Evolutionary conservation across 2,329 filamentous ascomycete species (phyloP).

Genomic region (Talaromyces sp.): DNA sequence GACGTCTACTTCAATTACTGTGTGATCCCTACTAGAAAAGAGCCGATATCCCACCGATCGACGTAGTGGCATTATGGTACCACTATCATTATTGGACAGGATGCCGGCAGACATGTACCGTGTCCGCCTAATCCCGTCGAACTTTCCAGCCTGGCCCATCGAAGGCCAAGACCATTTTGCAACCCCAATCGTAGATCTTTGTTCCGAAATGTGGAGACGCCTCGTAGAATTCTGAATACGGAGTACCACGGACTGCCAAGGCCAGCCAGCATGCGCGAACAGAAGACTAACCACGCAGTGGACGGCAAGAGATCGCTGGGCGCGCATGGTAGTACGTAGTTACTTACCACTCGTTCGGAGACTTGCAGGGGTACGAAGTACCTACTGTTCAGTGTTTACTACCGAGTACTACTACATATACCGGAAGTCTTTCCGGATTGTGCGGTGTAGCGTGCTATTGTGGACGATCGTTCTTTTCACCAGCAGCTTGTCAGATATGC

Average conservation of each 20-base stretch:
- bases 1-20: background rate
- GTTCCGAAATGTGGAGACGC: background rate
- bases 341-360: background rate
- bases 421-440: background rate
- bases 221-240: background rate
- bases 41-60: background rate
- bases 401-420: background rate
- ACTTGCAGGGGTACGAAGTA: background rate
- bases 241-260: background rate
- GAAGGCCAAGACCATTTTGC: background rate
- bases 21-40: background rate
- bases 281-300: background rate
- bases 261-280: background rate
- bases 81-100: background rate
- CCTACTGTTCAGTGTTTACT: background rate
- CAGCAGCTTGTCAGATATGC: background rate
- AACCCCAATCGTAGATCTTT: slow-evolving; percentile 1
- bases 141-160: background rate
- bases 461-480: background rate
- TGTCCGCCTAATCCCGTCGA: background rate
- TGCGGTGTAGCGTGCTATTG: background rate
- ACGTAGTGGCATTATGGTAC: background rate
- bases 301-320: background rate
- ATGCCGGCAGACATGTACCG: background rate
- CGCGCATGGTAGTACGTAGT: background rate